These are phyloP conservation scores for Vanderwaltozyma yarrowii DNA, from an alignment of 805 yeast genomes.

Conservation along the genomic window DNA sequence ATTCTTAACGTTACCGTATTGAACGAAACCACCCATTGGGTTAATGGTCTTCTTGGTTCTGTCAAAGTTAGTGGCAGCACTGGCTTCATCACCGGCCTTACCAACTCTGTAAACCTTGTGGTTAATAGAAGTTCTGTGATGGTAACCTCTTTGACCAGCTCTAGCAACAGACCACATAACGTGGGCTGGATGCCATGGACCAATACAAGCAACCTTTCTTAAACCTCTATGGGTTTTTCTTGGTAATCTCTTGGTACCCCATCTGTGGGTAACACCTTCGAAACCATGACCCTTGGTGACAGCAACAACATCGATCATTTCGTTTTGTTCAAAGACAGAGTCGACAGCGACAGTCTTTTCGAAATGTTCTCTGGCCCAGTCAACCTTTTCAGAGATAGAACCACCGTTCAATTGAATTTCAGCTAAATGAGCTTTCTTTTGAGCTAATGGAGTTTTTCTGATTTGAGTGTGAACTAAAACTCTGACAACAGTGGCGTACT, in stretches of 20 bases:
- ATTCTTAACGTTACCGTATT: slow-evolving; percentile 96
- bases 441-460: slow-evolving; percentile 97
- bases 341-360: slow-evolving; percentile 97
- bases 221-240: slow-evolving; percentile 99
- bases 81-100: slow-evolving; percentile 86
- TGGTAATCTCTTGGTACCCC: slow-evolving; percentile 99
- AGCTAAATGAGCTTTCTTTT: slow-evolving; percentile 99
- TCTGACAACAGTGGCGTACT: slow-evolving; percentile 98
- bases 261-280: slow-evolving; percentile 99
- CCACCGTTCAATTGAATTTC: slow-evolving; percentile 99
- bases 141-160: slow-evolving; percentile 99
- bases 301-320: slow-evolving; percentile 96
- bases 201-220: slow-evolving; percentile 99
- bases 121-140: slow-evolving; percentile 99
- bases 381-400: slow-evolving; percentile 92
- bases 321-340: slow-evolving; percentile 97
- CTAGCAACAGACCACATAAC: slow-evolving; percentile 99
- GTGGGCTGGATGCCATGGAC: slow-evolving; percentile 99
- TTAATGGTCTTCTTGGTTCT: slow-evolving; percentile 99
- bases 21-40: slow-evolving; percentile 99
- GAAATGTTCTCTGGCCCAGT: slow-evolving; percentile 97
- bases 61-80: slow-evolving; percentile 96
- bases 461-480: slow-evolving; percentile 99
- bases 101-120: slow-evolving; percentile 99
- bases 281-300: slow-evolving; percentile 99